These are phyloP conservation scores for Termitomyces eurrhizus DNA, from an alignment of 768 basidiomycete species.

Conservation along the genomic window DNA sequence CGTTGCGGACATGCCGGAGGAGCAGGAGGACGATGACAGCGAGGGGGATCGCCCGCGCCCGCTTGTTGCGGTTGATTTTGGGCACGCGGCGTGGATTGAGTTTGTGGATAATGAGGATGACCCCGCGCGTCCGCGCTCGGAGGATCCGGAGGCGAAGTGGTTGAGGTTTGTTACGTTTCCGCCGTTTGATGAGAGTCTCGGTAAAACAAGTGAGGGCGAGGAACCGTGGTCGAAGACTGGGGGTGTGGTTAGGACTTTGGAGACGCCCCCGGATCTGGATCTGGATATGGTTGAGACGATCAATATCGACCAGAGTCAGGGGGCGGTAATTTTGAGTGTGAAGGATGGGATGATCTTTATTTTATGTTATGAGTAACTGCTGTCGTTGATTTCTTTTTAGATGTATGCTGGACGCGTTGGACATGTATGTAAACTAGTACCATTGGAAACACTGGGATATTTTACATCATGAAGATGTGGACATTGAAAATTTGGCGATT, in stretches of 20 bases:
- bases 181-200: constrained; percentile 37
- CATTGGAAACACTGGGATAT: not conserved
- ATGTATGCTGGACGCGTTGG: not conserved
- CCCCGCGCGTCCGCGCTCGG: constrained; percentile 9
- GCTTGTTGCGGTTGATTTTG: constrained; percentile 82
- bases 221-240: constrained; percentile 27
- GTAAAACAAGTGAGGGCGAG: constrained; percentile 16
- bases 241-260: constrained; percentile 54
- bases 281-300: constrained; percentile 68
- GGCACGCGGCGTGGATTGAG: constrained; percentile 83
- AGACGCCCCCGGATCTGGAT: constrained; percentile 62
- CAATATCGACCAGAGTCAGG: constrained; percentile 75
- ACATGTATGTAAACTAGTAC: not conserved
- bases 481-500: no score
- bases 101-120: constrained; percentile 36
- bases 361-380: constrained; percentile 51
- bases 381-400: constrained; percentile 1
- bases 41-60: constrained; percentile 52
- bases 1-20: constrained; percentile 41
- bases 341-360: constrained; percentile 70
- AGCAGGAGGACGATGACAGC: constrained; percentile 31
- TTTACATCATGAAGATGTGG: not conserved
- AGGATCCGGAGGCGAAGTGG: constrained; percentile 41
- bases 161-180: constrained; percentile 73
- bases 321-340: constrained; percentile 66